A percentile compares a stretch with the other conserved stretches of the same genome.
Evolutionary conservation across 139 green algal species (phyloP).

Genomic region (Coelastrella sp.): DNA sequence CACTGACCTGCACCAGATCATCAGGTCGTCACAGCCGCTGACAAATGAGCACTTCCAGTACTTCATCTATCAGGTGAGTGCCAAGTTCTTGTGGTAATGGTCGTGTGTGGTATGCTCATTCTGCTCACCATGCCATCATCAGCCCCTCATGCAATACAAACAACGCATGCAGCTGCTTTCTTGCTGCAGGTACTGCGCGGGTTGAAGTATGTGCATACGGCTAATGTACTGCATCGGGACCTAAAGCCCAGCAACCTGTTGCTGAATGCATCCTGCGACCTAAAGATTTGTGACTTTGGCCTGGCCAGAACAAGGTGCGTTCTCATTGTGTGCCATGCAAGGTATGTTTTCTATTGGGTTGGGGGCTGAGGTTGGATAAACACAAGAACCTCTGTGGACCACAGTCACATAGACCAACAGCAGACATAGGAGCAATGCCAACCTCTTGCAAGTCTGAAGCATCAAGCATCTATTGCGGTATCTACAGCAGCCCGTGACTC

Average conservation of each 20-base stretch:
- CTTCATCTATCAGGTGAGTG: constrained; percentile 95
- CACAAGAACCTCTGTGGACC: too few relatives aligned
- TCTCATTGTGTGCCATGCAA: neutral
- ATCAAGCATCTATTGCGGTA: neutral
- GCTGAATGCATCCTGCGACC: constrained; percentile 96
- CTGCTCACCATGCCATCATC: neutral
- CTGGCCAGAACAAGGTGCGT: constrained; percentile 86
- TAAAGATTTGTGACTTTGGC: constrained; percentile 99
- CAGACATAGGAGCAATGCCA: neutral
- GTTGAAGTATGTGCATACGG: constrained; percentile 95
- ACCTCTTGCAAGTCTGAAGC: too few relatives aligned
- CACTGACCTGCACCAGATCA: constrained; percentile 99
- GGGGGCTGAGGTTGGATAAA: neutral
- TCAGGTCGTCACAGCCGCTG: constrained; percentile 92
- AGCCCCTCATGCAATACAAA: neutral
- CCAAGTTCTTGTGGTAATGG: neutral
- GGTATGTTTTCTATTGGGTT: neutral
- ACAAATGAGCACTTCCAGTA: constrained; percentile 99
- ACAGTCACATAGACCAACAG: neutral
- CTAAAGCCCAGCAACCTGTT: constrained; percentile 98
- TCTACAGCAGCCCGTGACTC: neutral
- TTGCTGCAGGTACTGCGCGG: constrained; percentile 83
- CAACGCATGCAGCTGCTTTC: neutral
- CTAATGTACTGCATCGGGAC: constrained; percentile 95
- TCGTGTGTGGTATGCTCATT: neutral